Conservation (phyloP, 1,284 basidiomycete genomes). For the Sanguinoderma infundibulare region DNA sequence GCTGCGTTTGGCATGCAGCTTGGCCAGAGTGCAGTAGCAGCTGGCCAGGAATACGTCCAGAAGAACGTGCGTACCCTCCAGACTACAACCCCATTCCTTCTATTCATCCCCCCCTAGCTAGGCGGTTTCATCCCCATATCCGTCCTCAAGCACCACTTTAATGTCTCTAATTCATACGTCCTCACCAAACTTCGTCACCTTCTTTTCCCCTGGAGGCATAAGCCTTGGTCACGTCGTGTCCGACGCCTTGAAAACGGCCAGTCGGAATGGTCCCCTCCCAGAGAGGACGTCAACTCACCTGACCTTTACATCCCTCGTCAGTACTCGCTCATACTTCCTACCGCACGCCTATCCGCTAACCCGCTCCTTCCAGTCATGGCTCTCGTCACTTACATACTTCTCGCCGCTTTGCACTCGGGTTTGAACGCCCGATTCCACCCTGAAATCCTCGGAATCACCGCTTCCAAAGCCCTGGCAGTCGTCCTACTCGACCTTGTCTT, state of each 20-base stretch:
- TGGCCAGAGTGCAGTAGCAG: conserved; percentile 89
- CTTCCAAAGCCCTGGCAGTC: conserved; percentile 83
- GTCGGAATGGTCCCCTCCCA: conserved; percentile 84
- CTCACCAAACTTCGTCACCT: conserved; percentile 89
- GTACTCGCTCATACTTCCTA: conserved; percentile 34
- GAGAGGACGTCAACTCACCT: conserved; percentile 95
- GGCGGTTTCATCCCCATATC: conserved; percentile 78
- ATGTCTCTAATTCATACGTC: conserved; percentile 97
- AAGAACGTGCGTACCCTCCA: conserved; percentile 72
- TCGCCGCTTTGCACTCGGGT: conserved; percentile 86
- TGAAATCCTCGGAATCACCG: conserved; percentile 86
- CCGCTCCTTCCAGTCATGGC: conserved; percentile 79
- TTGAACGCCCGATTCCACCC: conserved; percentile 88
- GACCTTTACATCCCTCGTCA: conserved; percentile 95
- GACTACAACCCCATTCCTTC: not conserved
- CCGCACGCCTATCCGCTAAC: conserved; percentile 2
- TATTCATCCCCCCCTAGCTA: conserved; percentile 53
- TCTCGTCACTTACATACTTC: conserved; percentile 93
- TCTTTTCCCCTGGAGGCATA: conserved; percentile 96
- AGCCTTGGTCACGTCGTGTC: conserved; percentile 76
- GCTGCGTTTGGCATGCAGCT: conserved; percentile 97
- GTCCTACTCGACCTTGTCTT: conserved; percentile 86
- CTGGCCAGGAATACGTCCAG: conserved; percentile 95
- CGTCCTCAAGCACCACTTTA: conserved; percentile 92
- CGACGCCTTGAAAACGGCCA: conserved; percentile 68